Evolutionary conservation across 148 eudicot species (phyloP).

Genomic region (Rhododendron kiyosumense): DNA sequence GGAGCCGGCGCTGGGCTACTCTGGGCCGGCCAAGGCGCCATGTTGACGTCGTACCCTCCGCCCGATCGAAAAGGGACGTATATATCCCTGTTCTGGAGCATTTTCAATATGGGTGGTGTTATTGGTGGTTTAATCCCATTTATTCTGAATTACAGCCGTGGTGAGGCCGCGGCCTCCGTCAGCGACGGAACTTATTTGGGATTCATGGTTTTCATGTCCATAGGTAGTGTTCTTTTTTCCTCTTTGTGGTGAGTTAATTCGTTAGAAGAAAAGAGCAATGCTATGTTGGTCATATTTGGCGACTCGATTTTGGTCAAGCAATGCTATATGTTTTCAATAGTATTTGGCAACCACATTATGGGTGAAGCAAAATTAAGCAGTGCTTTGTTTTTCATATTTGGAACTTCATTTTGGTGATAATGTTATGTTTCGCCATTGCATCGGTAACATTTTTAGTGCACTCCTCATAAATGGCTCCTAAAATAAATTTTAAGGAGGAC

Average conservation of each 20-base stretch:
- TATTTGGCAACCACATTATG: not conserved
- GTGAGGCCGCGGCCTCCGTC: constrained; percentile 50
- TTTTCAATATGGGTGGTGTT: constrained; percentile 90
- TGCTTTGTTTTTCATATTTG: not conserved
- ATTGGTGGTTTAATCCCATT: constrained; percentile 90
- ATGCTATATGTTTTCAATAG: not conserved
- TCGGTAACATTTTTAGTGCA: not conserved
- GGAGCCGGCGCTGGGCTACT: constrained; percentile 87
- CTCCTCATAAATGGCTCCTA: not conserved
- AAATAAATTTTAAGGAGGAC: not conserved
- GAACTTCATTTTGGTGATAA: not conserved
- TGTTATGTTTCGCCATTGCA: not conserved
- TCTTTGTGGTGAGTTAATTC: not conserved
- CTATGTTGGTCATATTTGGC: not conserved
- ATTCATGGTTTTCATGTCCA: constrained; percentile 80
- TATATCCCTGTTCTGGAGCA: constrained; percentile 81
- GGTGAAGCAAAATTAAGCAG: not conserved
- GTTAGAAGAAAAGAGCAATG: not conserved
- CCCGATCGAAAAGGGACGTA: constrained; percentile 60
- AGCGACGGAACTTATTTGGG: constrained; percentile 91
- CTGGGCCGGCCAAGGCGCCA: constrained; percentile 96
- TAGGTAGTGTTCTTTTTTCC: constrained; percentile 35
- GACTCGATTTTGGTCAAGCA: not conserved
- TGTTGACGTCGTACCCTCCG: constrained; percentile 88
- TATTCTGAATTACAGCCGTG: constrained; percentile 52